A percentile compares a stretch with the other conserved stretches of the same genome.
Conservation (phyloP, 1,284 basidiomycete species). For the Malassezia yamatoensis region DNA sequence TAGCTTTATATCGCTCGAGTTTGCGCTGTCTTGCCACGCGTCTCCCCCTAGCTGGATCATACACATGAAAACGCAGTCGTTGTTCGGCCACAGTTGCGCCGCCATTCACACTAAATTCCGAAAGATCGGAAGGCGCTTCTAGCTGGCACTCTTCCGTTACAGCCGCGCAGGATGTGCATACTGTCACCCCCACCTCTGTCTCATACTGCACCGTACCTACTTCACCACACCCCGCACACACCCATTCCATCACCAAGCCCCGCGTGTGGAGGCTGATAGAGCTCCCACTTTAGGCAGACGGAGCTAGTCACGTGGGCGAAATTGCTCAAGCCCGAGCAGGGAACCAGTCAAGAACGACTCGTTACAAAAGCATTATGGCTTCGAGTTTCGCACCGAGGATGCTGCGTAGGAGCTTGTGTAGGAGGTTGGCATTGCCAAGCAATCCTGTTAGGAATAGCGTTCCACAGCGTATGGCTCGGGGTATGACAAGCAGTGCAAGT, state of each 20-base stretch:
- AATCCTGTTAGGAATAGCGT: too few species aligned
- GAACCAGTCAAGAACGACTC: slow-evolving; percentile 11
- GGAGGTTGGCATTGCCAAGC: background rate
- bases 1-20: background rate
- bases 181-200: background rate
- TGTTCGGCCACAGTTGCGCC: background rate
- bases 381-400: slow-evolving; percentile 11
- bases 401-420: background rate
- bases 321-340: background rate
- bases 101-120: background rate
- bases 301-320: slow-evolving; percentile 1
- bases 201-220: slow-evolving; percentile 12
- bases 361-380: slow-evolving; percentile 14
- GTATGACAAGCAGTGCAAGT: slow-evolving; percentile 23
- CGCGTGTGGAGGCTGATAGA: background rate
- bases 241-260: background rate
- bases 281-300: background rate
- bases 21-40: background rate
- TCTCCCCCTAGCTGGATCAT: slow-evolving; percentile 4
- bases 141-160: background rate
- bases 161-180: slow-evolving; percentile 9
- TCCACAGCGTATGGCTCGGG: slow-evolving; percentile 11
- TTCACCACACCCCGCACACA: slow-evolving; percentile 8
- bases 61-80: slow-evolving; percentile 4
- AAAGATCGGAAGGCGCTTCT: background rate